Evolutionary conservation across 108 stramenopile species (phyloP), one percentile per base, ranked within the genome.

Genomic region (Seminavis robusta): DNA sequence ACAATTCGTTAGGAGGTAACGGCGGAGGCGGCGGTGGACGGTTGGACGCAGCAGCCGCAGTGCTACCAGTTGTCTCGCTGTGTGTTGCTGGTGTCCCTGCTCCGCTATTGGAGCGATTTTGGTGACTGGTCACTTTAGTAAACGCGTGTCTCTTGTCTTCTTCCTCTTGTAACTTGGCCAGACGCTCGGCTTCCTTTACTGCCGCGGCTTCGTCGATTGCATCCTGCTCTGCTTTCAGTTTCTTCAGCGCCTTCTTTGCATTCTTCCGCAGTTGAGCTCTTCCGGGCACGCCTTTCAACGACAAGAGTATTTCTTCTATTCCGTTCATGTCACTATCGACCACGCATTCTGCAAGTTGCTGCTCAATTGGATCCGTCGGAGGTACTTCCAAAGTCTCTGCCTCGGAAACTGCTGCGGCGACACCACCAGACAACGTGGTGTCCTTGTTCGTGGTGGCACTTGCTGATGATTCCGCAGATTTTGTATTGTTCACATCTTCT

Each of bases 211-310:
- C 34, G 15, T 23, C n/a, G 11, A 23, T 33, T 39, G 45, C 52
- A 30, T 52, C 43, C 60, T 71, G 30, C 2, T 61, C 59, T 34
- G 73, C 68, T 56, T 65, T 76, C 8, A 94, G 54, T 27, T 73
- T 65, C 57, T 90, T 92, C 65, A 95, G 55, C 27, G 94, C 90
- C 60, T 95, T 95, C 55, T 92, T 95, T 17, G 87, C 88, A 65
- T 85, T 92, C 66, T 95, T 95, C 17, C 94, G 79, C 21, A 89
- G 49, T 11, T 73, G 84, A n/a, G 81, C 83, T 37, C 73, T 57
- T 27, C 94, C 94, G 33, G 94, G 90, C 16, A 95, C 76, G 31
- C 94, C 94, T 61, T 85, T 86, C 20, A 92, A 52, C 33, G 71
- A 69, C 27, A 69, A 62, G 26, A 95, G 62, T 44, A 95, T 65